phyloP scores from a whole-genome alignment of 2,329 filamentous ascomycete species.

The Acrocalymma vagum region DNA sequence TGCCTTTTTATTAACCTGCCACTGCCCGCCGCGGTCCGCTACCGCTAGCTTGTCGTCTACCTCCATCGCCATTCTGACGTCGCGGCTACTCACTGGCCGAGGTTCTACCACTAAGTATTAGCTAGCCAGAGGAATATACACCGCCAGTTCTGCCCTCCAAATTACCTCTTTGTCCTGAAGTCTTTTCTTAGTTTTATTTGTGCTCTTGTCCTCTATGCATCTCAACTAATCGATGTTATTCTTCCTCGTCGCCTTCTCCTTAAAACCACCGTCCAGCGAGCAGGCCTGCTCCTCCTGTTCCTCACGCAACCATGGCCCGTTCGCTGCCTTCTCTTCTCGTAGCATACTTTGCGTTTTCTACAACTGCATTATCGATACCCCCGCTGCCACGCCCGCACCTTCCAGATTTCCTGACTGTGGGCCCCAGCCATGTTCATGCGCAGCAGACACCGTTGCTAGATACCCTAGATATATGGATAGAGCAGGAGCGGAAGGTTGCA shows the following conservation, averaged over 20 bases:
- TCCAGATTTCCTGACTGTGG: conserved; percentile 23
- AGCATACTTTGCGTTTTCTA: conserved; percentile 25
- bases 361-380: conserved; percentile 41
- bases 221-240: too few relatives aligned
- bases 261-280: neutral
- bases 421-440: conserved; percentile 21
- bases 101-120: too few relatives aligned
- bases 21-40: too few relatives aligned
- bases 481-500: conserved; percentile 44
- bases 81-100: too few relatives aligned
- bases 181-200: too few relatives aligned
- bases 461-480: conserved; percentile 46
- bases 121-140: too few relatives aligned
- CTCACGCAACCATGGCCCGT: conserved; percentile 10
- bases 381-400: conserved; percentile 23
- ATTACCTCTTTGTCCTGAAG: too few relatives aligned
- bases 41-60: too few relatives aligned
- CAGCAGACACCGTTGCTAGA: conserved; percentile 38
- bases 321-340: conserved; percentile 17
- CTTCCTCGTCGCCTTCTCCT: neutral
- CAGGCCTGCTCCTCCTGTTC: conserved; percentile 6
- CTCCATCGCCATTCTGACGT: too few relatives aligned
- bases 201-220: too few relatives aligned
- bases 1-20: too few relatives aligned
- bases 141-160: too few relatives aligned